Percentiles rank a stretch among this genome's conserved stretches.
Evolutionary conservation across 805 yeast genomes (phyloP).

Genomic region (Maudiozyma pseudohumilis): DNA sequence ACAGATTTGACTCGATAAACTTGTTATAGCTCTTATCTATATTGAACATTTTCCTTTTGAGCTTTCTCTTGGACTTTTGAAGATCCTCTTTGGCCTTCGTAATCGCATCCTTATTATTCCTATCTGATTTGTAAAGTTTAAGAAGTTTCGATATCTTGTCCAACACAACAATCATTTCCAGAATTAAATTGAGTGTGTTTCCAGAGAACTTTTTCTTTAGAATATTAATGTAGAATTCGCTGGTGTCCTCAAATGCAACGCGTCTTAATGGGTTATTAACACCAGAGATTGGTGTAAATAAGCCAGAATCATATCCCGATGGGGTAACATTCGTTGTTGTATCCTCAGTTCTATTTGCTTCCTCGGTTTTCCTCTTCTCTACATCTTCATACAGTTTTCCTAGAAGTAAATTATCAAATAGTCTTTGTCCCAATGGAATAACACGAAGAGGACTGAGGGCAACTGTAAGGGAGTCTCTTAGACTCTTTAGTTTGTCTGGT

Average conservation of each 20-base stretch:
- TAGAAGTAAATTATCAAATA: slow-evolving; percentile 16
- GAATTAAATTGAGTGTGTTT: slow-evolving; percentile 23
- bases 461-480: slow-evolving; percentile 37
- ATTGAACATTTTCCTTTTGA: slow-evolving; percentile 25
- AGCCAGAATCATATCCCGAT: neutral
- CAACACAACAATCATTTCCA: slow-evolving; percentile 27
- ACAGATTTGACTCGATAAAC: slow-evolving; percentile 31
- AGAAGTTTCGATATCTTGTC: slow-evolving; percentile 17
- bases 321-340: neutral
- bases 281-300: neutral
- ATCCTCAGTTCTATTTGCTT: neutral
- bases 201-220: slow-evolving; percentile 28
- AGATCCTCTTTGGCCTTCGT: slow-evolving; percentile 8
- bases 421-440: slow-evolving; percentile 26
- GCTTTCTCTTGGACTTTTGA: slow-evolving; percentile 3
- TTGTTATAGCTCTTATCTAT: slow-evolving; percentile 30
- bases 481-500: slow-evolving; percentile 24
- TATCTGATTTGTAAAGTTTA: slow-evolving; percentile 2
- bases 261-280: neutral
- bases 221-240: slow-evolving; percentile 22
- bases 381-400: slow-evolving; percentile 10
- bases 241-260: neutral
- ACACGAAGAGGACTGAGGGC: slow-evolving; percentile 34
- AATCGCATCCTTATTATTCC: slow-evolving; percentile 3
- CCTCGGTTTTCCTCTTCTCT: neutral